These are phyloP conservation scores for Parathielavia hyrcaniae DNA, from an alignment of 495 filamentous ascomycete species.

Conservation along the genomic window DNA sequence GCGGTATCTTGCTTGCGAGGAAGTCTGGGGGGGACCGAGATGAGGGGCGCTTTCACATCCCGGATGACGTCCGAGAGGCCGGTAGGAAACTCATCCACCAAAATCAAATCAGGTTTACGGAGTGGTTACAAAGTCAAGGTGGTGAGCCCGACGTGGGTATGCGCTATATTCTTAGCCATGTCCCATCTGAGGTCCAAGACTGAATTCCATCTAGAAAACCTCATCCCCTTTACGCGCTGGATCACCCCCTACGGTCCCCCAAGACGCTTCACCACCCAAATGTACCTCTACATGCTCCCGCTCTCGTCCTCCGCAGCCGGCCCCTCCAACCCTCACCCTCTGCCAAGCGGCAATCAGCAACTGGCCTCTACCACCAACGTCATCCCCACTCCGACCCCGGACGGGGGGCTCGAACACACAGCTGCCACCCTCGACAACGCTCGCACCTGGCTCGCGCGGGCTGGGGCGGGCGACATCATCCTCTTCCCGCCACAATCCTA, in stretches of 20 bases:
- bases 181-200: neutral
- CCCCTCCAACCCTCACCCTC: constrained; percentile 27
- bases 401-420: constrained; percentile 81
- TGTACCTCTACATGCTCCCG: constrained; percentile 95
- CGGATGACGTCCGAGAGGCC: constrained; percentile 53
- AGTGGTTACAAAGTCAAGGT: constrained; percentile 58
- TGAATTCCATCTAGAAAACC: constrained; percentile 38
- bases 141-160: constrained; percentile 63
- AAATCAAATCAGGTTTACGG: constrained; percentile 51
- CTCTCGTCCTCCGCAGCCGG: constrained; percentile 28
- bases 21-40: constrained; percentile 34
- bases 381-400: constrained; percentile 61
- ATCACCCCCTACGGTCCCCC: constrained; percentile 68
- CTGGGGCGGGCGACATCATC: constrained; percentile 60
- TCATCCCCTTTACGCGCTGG: constrained; percentile 88
- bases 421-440: constrained; percentile 70
- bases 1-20: constrained; percentile 74
- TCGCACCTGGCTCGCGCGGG: constrained; percentile 59
- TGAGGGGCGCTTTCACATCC: constrained; percentile 47
- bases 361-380: constrained; percentile 16
- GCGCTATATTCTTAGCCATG: constrained; percentile 1
- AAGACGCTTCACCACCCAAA: constrained; percentile 82
- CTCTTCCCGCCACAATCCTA: constrained; percentile 89
- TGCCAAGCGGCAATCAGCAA: neutral
- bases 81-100: constrained; percentile 63